A percentile compares a stretch with the other conserved stretches of the same genome.
Evolutionary conservation across 768 basidiomycete species (phyloP).

Genomic region (Leccinum truebloodii): DNA sequence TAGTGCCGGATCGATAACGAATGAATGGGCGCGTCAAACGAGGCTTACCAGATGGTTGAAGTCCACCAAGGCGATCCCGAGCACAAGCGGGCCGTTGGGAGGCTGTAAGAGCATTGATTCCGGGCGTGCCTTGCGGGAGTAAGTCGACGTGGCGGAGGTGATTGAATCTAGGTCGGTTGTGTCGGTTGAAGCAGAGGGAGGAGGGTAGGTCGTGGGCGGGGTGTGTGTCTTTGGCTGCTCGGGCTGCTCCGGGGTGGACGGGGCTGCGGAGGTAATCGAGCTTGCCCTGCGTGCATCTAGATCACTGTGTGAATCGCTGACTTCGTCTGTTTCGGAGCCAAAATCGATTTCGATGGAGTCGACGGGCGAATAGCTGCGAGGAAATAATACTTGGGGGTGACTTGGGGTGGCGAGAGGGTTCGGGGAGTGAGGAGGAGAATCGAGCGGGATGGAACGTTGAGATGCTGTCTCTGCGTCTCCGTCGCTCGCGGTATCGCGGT

Average conservation of each 20-base stretch:
- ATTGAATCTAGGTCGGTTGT: slow-evolving; percentile 57
- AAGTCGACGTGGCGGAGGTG: slow-evolving; percentile 58
- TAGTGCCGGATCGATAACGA: slow-evolving; percentile 34
- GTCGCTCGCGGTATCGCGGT: slow-evolving; percentile 43
- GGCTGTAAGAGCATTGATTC: slow-evolving; percentile 74
- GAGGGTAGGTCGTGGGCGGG: slow-evolving; percentile 45
- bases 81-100: slow-evolving; percentile 56
- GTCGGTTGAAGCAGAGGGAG: slow-evolving; percentile 40
- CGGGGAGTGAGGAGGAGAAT: slow-evolving; percentile 60
- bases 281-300: slow-evolving; percentile 39
- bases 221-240: slow-evolving; percentile 39
- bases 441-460: slow-evolving; percentile 74
- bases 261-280: slow-evolving; percentile 52
- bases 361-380: slow-evolving; percentile 44
- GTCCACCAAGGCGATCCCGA: slow-evolving; percentile 91
- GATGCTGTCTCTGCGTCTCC: slow-evolving; percentile 77
- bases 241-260: slow-evolving; percentile 42
- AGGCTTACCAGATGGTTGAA: slow-evolving; percentile 85
- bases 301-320: slow-evolving; percentile 48
- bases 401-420: slow-evolving; percentile 31
- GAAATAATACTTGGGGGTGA: slow-evolving; percentile 30
- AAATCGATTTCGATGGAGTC: slow-evolving; percentile 56
- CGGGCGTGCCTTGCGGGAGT: slow-evolving; percentile 68
- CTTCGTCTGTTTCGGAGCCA: slow-evolving; percentile 53
- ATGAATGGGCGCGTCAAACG: slow-evolving; percentile 2